Base-by-base conservation (phyloP, 2,329 filamentous ascomycete species). In the Calonectria montana region DNA sequence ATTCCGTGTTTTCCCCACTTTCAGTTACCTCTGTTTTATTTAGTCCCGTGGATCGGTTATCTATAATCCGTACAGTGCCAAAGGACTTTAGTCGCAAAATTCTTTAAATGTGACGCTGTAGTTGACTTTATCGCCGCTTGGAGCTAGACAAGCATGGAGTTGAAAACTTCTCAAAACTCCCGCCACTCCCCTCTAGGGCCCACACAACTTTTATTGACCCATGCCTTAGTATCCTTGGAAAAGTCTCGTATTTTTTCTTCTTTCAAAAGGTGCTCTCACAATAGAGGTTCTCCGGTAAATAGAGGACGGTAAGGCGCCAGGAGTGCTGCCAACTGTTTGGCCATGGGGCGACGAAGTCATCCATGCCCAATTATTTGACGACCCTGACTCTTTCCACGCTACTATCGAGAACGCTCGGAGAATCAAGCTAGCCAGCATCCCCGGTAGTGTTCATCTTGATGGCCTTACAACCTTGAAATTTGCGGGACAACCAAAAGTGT, bases 401-500 rank as follows among this genome's bases (percentile, higher is more conserved):
- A 7, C 88, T 85, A 50, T 93, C 87, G 0, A 96, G 86, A 0
- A 87, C 87, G 0, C 87, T 85, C 0, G 94, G 94, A 1, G 92
- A 93, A 81, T 96, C 94, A 0, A 96, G 86, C 93, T 93, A 95
- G 75, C 90, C 91, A 1, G 95, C 82, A 73, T 95, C 93, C 78
- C 93, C 92, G 0, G 93, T 95, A 8, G 89, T 94, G 79, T 95
- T 95, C 93, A 96, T 95, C 80, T 95, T 95, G 65, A 95, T 88
- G 6, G 89, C 87, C 2, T 85, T 90, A 78, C 94, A 91, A 0
- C 92, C 92, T 81, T 93, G 91, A 12, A 85, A 84, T 76, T 88
- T 87, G 8, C 91, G 86, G 6, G 23, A 39, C 0, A 89, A 87
- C 4, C 89, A 72, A 23, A 7, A 4, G 23, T 4, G 2, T 3